Evolutionary conservation across 192 early-diverging fungal genomes (phyloP).

Genomic region (Coemansia sp.): DNA sequence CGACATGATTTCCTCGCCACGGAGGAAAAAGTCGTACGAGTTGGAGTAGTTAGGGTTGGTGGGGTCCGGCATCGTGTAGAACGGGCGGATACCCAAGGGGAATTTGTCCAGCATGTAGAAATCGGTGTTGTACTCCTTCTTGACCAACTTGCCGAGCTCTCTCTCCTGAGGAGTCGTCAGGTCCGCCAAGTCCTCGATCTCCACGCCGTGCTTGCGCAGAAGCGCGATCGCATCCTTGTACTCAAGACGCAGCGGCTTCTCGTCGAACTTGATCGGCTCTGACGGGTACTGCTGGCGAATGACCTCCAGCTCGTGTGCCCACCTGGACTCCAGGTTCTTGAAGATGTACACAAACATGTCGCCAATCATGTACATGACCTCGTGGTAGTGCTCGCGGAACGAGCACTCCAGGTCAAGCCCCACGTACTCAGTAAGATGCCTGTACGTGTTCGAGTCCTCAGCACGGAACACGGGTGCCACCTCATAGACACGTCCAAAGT

Average conservation of each 20-base stretch:
- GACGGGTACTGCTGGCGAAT: conserved; percentile 90
- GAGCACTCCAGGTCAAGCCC: conserved; percentile 99
- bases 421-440: conserved; percentile 99
- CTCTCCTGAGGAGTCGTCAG: conserved; percentile 86
- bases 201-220: conserved; percentile 82
- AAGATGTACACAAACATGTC: conserved; percentile 92
- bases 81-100: conserved; percentile 91
- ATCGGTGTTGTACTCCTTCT: conserved; percentile 93
- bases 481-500: conserved; percentile 98
- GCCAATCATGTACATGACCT: conserved; percentile 92
- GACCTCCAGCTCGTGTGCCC: conserved; percentile 77
- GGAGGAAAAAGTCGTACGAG: conserved; percentile 99
- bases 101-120: conserved; percentile 99
- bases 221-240: conserved; percentile 89
- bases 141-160: conserved; percentile 82
- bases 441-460: conserved; percentile 95
- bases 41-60: conserved; percentile 85
- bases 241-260: conserved; percentile 79
- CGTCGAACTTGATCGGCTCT: conserved; percentile 83
- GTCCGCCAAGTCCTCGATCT: conserved; percentile 93
- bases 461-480: conserved; percentile 98
- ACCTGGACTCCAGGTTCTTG: conserved; percentile 81
- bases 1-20: conserved; percentile 98
- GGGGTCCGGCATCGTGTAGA: conserved; percentile 99
- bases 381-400: conserved; percentile 99